phyloP scores from a whole-genome alignment of 768 basidiomycete genomes.

The Naematelia aurantialba region DNA sequence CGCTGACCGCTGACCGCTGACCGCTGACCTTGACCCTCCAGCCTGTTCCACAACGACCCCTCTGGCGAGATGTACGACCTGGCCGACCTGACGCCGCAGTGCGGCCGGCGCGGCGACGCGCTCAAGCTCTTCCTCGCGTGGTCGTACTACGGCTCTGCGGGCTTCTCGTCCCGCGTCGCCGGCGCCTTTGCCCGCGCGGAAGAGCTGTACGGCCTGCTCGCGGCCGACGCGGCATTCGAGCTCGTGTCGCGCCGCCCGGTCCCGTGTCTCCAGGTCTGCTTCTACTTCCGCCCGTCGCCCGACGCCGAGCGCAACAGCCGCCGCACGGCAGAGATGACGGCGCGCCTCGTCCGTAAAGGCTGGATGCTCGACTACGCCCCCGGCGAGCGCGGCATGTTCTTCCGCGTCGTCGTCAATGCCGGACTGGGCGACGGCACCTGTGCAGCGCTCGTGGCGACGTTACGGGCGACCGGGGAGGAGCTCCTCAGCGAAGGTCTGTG shows the following conservation, averaged over 20 bases:
- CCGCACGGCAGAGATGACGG: constrained; percentile 19
- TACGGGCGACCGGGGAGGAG: background rate
- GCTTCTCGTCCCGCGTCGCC: constrained; percentile 13
- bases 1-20: background rate
- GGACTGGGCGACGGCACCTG: background rate
- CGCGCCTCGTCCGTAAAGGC: constrained; percentile 13
- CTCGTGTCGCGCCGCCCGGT: constrained; percentile 16
- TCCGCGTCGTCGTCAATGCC: constrained; percentile 29
- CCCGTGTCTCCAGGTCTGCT: constrained; percentile 34
- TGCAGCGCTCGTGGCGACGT: background rate
- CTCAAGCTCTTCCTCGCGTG: constrained; percentile 33
- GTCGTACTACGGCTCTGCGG: constrained; percentile 24
- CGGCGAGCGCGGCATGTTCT: constrained; percentile 27
- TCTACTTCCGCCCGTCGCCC: constrained; percentile 19
- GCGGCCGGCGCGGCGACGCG: constrained; percentile 29
- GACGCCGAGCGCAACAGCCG: constrained; percentile 8
- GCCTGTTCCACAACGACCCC: constrained; percentile 25
- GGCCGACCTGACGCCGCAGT: constrained; percentile 34
- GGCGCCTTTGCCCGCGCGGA: constrained; percentile 22
- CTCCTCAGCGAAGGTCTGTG: background rate
- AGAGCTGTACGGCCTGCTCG: constrained; percentile 10
- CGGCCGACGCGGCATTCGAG: background rate
- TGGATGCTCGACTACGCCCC: constrained; percentile 37
- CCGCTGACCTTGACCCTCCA: constrained; percentile 3
- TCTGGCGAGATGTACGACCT: constrained; percentile 26